A percentile compares a stretch with the other conserved stretches of the same genome.
These are phyloP conservation scores for Fusarium agapanthi DNA, from an alignment of 2,329 filamentous ascomycete genomes.

Conservation along the genomic window DNA sequence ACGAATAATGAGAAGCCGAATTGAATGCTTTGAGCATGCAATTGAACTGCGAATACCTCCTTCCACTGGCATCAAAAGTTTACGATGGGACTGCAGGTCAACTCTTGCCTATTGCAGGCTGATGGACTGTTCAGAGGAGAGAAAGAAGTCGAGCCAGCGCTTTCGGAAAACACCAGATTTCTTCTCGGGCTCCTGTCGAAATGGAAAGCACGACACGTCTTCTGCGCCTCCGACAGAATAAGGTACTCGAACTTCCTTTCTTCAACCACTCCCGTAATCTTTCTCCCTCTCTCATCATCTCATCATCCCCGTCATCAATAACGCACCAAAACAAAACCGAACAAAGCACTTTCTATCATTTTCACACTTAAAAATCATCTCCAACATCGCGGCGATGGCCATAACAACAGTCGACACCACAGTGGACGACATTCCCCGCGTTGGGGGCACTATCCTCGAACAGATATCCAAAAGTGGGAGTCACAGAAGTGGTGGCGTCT, in stretches of 20 bases:
- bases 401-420: no score
- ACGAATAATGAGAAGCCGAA: accelerated
- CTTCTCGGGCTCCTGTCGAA: accelerated
- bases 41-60: accelerated
- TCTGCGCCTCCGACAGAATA: accelerated
- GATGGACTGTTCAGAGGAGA: background rate
- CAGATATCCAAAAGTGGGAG: no score
- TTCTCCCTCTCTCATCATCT: background rate
- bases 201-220: background rate
- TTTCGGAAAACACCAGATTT: background rate
- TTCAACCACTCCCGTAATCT: background rate
- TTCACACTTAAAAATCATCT: background rate
- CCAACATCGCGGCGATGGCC: background rate
- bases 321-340: accelerated
- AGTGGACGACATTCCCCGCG: no score
- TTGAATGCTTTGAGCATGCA: background rate
- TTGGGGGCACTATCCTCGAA: no score
- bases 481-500: no score
- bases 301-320: background rate
- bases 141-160: background rate
- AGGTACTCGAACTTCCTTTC: accelerated
- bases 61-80: background rate
- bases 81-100: accelerated
- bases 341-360: background rate
- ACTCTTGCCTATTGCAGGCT: background rate